Evolutionary conservation across 345 rosid species (phyloP), one percentile per base, ranked within the genome.

Genomic region (Firmiana major): DNA sequence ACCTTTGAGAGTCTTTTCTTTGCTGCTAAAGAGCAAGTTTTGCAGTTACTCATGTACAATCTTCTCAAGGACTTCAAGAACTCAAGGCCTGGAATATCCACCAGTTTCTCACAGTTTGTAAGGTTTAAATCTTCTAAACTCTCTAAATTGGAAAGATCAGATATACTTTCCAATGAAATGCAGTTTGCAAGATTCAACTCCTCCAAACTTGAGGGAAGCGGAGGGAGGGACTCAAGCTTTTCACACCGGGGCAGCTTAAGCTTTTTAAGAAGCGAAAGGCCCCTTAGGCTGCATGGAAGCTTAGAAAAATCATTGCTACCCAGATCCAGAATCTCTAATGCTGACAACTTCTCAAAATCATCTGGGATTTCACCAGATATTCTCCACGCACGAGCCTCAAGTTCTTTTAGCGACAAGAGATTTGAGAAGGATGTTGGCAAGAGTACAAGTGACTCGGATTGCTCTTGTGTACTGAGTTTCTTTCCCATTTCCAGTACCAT

Each of bases 1-100:
- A 88, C 90, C 89, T 89, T 86, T 2, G 86, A 80, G 45, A 89
- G 80, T 72, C 88, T 83, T 78, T 74, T 62, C 79, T 77, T 86
- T 2, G 78, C 86, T 22, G 28, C 80, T 11, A 73, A 31, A 21
- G 76, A 79, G 78, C 91, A 82, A 1, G 78, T 76, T 45, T 16
- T 74, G 83, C 89, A 85, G 7, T 83, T 80, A 34, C 75, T 83
- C 88, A 88, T 70, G 71, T 78, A 85, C 77, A 88, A 71, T 53
- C 79, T 4, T 77, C 13, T 82, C 78, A 89, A 31, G 22, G 87
- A 82, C 73, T 78, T 83, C 76, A 84, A 76, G 51, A 7, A 77
- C 75, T 87, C 83, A 8, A 89, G 83, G 73, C 90, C 90, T 0
- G 89, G 87, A 51, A 87, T 71, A 79, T 87, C 86, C 16, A 12